Percentiles rank a stretch among this genome's conserved stretches.
phyloP scores from a whole-genome alignment of 164 flowering plant species.

The Vitis rupestris region DNA sequence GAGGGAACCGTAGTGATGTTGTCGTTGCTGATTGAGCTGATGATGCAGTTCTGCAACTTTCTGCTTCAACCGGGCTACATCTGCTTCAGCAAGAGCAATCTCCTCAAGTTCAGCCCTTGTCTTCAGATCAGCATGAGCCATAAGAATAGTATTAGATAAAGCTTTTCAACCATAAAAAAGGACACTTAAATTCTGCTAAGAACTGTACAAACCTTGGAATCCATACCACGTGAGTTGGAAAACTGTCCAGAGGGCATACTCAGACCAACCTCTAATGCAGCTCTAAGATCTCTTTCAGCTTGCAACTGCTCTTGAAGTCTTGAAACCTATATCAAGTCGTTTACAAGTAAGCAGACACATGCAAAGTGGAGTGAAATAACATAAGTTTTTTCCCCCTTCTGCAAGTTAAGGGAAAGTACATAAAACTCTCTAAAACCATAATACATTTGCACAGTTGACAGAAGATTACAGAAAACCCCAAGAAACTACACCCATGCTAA shows the following conservation, averaged over 20 bases:
- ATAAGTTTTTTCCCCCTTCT: too few species aligned
- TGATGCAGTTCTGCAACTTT: conserved; percentile 97
- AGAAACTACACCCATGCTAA: too few species aligned
- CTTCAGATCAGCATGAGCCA: conserved; percentile 40
- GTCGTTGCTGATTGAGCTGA: conserved; percentile 95
- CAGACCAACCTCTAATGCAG: conserved; percentile 94
- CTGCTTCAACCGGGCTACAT: conserved; percentile 95
- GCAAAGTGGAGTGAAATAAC: too few species aligned
- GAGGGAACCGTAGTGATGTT: conserved; percentile 83
- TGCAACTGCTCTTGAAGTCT: conserved; percentile 98
- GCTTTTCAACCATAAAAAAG: background rate
- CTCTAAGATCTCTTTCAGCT: conserved; percentile 97
- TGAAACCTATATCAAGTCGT: conserved; percentile 54
- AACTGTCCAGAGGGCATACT: conserved; percentile 93
- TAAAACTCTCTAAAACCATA: too few species aligned
- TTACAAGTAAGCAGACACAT: conserved; percentile 5
- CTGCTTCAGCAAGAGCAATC: conserved; percentile 98
- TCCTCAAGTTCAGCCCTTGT: conserved; percentile 99
- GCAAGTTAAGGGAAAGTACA: too few species aligned
- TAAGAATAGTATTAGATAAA: conserved; percentile 7
- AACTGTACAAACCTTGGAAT: conserved; percentile 73
- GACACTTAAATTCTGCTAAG: background rate
- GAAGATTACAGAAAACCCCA: too few species aligned
- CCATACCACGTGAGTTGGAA: conserved; percentile 78
- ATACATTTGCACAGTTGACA: too few species aligned